Conservation (phyloP, 2,329 filamentous ascomycete species). For the Claviceps maximensis region DNA sequence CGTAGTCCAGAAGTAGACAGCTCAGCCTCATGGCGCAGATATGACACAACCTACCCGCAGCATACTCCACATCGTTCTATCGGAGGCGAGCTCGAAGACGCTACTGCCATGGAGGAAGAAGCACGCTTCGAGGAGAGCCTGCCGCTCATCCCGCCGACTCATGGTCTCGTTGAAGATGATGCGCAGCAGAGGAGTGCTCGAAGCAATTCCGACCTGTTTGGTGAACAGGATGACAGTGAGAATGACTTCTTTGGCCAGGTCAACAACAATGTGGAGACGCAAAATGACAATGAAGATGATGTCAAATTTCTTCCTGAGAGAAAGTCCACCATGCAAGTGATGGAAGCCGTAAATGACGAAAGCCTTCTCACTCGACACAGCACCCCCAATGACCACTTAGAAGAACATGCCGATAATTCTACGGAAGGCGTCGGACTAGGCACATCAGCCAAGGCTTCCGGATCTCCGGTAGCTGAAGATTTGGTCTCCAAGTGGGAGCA, state of each 20-base stretch:
- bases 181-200: conserved; percentile 11
- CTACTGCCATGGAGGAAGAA: conserved; percentile 32
- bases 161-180: conserved; percentile 2
- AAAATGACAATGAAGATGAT: conserved; percentile 8
- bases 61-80: conserved; percentile 23
- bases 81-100: conserved; percentile 29
- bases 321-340: conserved; percentile 57
- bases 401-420: conserved; percentile 15
- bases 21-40: conserved; percentile 6
- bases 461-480: conserved; percentile 38
- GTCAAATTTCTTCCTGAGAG: conserved; percentile 41
- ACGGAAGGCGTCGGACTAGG: conserved; percentile 4
- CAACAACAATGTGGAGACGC: conserved; percentile 18
- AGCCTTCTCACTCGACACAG: conserved; percentile 17
- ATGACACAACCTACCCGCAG: conserved; percentile 9
- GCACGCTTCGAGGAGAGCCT: conserved; percentile 58
- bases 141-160: conserved; percentile 39
- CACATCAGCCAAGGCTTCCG: conserved; percentile 6
- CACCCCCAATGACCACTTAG: conserved; percentile 18
- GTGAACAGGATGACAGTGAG: conserved; percentile 36
- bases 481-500: conserved; percentile 73
- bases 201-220: conserved; percentile 22
- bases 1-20: conserved; percentile 6
- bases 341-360: conserved; percentile 33
- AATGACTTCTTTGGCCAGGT: conserved; percentile 51